A percentile compares a stretch with the other conserved stretches of the same genome.
phyloP scores from a whole-genome alignment of 2,329 filamentous ascomycete species.

The Aspergillus sp. region DNA sequence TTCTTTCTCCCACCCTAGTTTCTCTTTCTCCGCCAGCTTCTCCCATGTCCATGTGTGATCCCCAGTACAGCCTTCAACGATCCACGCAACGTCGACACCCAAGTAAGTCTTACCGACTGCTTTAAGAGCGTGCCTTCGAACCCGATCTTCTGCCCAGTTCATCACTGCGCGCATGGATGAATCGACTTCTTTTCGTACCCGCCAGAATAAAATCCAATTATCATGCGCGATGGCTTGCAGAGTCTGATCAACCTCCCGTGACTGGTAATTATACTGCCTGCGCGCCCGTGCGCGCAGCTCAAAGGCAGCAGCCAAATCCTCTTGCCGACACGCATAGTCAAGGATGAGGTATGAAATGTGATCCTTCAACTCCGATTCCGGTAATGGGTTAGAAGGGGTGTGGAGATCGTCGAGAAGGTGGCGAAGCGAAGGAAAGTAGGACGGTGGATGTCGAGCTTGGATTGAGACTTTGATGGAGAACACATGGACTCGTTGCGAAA shows the following conservation, averaged over 20 bases:
- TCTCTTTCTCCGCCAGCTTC: conserved; percentile 64
- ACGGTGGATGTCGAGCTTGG: conserved; percentile 77
- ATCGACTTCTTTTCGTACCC: conserved; percentile 70
- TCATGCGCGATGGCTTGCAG: conserved; percentile 73
- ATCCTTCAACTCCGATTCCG: conserved; percentile 72
- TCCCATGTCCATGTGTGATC: conserved; percentile 62
- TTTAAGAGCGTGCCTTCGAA: conserved; percentile 77
- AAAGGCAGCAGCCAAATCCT: conserved; percentile 72
- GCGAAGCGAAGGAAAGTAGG: conserved; percentile 83
- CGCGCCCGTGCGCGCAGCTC: conserved; percentile 56
- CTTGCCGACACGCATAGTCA: conserved; percentile 82
- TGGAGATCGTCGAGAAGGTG: conserved; percentile 76
- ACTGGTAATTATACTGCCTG: conserved; percentile 58
- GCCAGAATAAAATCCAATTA: conserved; percentile 79
- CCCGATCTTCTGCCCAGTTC: conserved; percentile 74
- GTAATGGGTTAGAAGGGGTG: conserved; percentile 62
- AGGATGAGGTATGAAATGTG: conserved; percentile 79
- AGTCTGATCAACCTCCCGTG: conserved; percentile 67
- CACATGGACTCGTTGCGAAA: conserved; percentile 85
- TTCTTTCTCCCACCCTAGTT: conserved; percentile 82
- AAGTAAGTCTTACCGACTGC: conserved; percentile 83
- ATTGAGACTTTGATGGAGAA: conserved; percentile 87
- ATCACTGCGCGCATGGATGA: conserved; percentile 77
- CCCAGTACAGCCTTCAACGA: conserved; percentile 55
- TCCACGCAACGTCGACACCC: conserved; percentile 69